Evolutionary conservation across 2,329 filamentous ascomycete species (phyloP), one percentile per base, ranked within the genome.

Genomic region (Xylariaceae sp.): DNA sequence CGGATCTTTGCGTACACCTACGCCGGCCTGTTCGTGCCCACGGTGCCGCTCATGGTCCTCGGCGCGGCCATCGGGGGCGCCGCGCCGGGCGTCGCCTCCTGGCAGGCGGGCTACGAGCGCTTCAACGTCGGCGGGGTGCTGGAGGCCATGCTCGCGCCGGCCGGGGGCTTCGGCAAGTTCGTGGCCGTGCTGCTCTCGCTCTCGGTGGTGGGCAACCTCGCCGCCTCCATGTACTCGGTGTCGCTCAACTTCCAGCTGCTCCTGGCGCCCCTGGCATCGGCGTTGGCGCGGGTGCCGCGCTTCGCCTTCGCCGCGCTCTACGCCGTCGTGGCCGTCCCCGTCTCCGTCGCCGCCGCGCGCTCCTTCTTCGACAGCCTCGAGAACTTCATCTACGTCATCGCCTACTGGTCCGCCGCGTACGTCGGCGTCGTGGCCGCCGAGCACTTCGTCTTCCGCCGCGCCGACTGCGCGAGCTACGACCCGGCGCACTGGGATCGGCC

Each of bases 1-100:
- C 55, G 58, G 3, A 24, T 79, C 37, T 76, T 77, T 31, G 35
- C 59, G 5, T 79, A 79, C 48, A 68, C 65, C 3, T 80, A 75
- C 47, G 43, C 63, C 11, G 77, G 77, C 11, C 29, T 43, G 9
- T 10, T 14, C 3, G 11, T 41, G n/a, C 35, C 38, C 2, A 32
- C 23, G 3, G 28, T 42, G 10, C 61, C 72, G 0, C 64, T 81
- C 33, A 78, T 81, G 73, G 64, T 64, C 0, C 65, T 81, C 1
- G 77, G 77, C 7, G 73, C 77, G 10, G 76, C 77, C n/a, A 77
- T 81, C 24, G 75, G 68, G 17, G 75, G 74, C 5, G 75, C 75
- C 16, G 61, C 75, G 1, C 60, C 67, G 15, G 74, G 68, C 40
- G 60, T 71, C 2, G 64, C 70, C 0, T 53, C 56, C 3, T 80